Conservation (phyloP, 305 asterid genomes). For the Fraxinus floribunda region DNA sequence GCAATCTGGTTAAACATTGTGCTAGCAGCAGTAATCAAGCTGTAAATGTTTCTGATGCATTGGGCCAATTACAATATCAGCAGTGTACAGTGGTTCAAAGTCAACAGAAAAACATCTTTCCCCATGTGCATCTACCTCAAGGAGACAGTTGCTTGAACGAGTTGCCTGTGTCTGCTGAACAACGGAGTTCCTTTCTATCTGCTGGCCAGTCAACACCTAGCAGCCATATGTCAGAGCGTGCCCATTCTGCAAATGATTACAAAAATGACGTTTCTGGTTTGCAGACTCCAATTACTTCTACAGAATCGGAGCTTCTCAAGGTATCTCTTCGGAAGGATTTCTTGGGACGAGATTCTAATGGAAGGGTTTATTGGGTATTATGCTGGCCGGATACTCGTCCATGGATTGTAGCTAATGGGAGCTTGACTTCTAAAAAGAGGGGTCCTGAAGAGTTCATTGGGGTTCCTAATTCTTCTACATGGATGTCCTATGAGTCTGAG, state of each 20-base stretch:
- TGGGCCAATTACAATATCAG: conserved; percentile 31
- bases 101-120: conserved; percentile 34
- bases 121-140: conserved; percentile 30
- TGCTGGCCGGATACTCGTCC: conserved; percentile 56
- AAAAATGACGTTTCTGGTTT: conserved; percentile 52
- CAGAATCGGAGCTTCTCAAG: conserved; percentile 59
- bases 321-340: conserved; percentile 68
- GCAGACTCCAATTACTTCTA: conserved; percentile 56
- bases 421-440: conserved; percentile 41
- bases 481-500: conserved; percentile 72
- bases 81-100: conserved; percentile 32
- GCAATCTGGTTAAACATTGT: conserved; percentile 24
- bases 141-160: conserved; percentile 35
- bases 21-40: conserved; percentile 24
- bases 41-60: conserved; percentile 16
- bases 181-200: conserved; percentile 34
- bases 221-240: conserved; percentile 23
- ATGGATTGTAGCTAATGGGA: conserved; percentile 62
- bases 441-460: conserved; percentile 36
- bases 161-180: conserved; percentile 26
- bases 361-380: conserved; percentile 77
- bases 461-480: conserved; percentile 55
- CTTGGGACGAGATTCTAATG: conserved; percentile 85
- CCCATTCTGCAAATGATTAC: conserved; percentile 23
- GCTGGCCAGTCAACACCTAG: conserved; percentile 31